Base-by-base conservation (phyloP, 208 protist genomes). In the Trypanosomatidae sp. region DNA sequence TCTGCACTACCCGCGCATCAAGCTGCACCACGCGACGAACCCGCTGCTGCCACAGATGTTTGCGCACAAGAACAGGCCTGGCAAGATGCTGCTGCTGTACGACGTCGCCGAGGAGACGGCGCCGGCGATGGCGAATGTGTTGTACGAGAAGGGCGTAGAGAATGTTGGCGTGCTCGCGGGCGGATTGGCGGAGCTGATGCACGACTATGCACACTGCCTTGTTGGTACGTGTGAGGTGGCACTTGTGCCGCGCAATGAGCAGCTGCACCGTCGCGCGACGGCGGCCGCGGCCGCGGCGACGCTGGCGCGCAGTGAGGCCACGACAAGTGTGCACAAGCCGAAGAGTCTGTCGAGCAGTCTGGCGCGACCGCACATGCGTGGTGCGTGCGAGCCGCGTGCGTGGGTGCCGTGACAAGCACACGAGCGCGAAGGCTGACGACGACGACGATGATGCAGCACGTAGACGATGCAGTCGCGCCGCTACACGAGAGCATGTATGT, bases 71-170 rank as follows among this genome's bases (percentile, higher is more conserved):
- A 95, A 95, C 63, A 93, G 88, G 53, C 66, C 71, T 2, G 71
- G 76, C 20, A 80, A 82, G 41, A 23, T 74, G 19, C 79, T 95
- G 33, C 68, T 92, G 2, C 44, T 92, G n/a, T 95, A 95, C 54
- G 84, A 93, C 37, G 26, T 90, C 11, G 84, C 91, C 38, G 88
- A 92, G 48, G 69, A 80, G 42, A 39, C 56, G 6, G 79, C 66
- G 20, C 37, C 66, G 19, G 43, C 53, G 23, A 45, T 92, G 11
- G 83, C 60, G 1, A 86, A 71, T 30, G 52, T 65, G 11, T 48
- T 95, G 19, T 87, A 73, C 48, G 62, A 95, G 54, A 90, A 88
- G 32, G 88, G 83, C 3, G 61, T 95, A 25, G 88, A 95, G 41
- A 95, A 95, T 43, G 45, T 92, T 10, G 71, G 46, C 33, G 66